phyloP scores from a whole-genome alignment of 2,329 filamentous ascomycete genomes.

The Fulvia fulva region DNA sequence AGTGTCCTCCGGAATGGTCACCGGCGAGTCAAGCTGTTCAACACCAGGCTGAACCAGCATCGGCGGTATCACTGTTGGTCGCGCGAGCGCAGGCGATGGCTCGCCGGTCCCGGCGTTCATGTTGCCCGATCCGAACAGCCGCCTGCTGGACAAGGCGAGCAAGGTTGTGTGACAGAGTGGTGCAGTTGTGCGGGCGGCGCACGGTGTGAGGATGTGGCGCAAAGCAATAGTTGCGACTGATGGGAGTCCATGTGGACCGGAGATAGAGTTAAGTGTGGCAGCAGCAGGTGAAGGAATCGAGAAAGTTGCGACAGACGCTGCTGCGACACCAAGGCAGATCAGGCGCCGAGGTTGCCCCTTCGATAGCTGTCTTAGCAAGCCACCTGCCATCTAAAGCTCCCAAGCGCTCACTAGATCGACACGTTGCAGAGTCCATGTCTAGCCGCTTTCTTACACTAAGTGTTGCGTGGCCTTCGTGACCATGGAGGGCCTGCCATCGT shows the following conservation, averaged over 20 bases:
- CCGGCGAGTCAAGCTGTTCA: conserved; percentile 26
- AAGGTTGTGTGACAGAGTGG: neutral
- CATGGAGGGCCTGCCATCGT: too few species aligned
- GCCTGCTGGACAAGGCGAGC: conserved; percentile 1
- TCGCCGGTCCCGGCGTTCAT: conserved; percentile 1
- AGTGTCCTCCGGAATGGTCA: conserved; percentile 21
- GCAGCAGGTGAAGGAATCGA: neutral
- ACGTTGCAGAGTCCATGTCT: neutral
- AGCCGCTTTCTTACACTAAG: neutral
- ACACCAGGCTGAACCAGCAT: conserved; percentile 31
- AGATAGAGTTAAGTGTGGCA: neutral
- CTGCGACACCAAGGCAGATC: too few species aligned
- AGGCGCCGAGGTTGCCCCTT: neutral
- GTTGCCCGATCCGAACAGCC: neutral
- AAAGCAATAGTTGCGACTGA: neutral
- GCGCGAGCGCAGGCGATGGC: conserved; percentile 5
- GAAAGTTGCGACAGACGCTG: neutral
- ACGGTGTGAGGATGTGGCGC: neutral
- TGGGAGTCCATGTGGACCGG: neutral
- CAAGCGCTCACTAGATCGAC: neutral
- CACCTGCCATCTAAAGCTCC: neutral
- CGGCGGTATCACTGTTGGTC: conserved; percentile 22
- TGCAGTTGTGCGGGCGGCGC: neutral
- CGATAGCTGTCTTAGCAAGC: neutral
- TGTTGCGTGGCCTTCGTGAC: too few species aligned